A percentile compares a stretch with the other conserved stretches of the same genome.
phyloP scores from a whole-genome alignment of 768 basidiomycete genomes.

The Russula brevipes region DNA sequence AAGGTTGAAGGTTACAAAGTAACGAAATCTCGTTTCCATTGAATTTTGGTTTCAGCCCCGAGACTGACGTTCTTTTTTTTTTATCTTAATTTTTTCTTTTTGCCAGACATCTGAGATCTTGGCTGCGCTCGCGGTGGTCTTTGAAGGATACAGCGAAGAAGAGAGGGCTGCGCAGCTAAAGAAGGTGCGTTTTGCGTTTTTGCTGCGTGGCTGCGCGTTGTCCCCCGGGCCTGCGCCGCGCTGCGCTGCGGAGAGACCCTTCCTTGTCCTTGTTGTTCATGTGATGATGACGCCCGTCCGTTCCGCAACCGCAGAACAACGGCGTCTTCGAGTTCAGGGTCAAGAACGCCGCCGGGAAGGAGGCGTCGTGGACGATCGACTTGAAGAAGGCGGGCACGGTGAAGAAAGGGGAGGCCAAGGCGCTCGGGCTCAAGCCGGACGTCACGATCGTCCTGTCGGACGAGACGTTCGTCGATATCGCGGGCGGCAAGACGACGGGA shows the following conservation, averaged over 20 bases:
- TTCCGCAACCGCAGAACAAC: slow-evolving; percentile 46
- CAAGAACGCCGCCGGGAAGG: slow-evolving; percentile 65
- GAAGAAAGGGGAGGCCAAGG: slow-evolving; percentile 52
- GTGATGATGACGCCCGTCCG: not conserved
- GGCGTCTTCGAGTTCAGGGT: slow-evolving; percentile 85
- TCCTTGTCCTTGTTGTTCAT: too few relatives aligned
- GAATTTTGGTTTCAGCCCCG: too few relatives aligned
- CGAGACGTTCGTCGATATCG: slow-evolving; percentile 67
- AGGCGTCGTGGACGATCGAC: slow-evolving; percentile 87
- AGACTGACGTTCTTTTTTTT: not conserved
- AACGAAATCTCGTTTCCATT: too few relatives aligned
- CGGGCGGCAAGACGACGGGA: slow-evolving; percentile 76
- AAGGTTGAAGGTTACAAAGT: slow-evolving; percentile 25
- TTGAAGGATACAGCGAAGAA: slow-evolving; percentile 49
- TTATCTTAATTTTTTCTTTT: not conserved
- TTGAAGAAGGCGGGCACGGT: slow-evolving; percentile 78
- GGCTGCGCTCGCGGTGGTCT: slow-evolving; percentile 45
- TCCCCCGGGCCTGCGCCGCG: not conserved
- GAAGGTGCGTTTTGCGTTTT: slow-evolving; percentile 46
- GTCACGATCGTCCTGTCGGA: slow-evolving; percentile 77
- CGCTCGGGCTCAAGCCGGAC: slow-evolving; percentile 67
- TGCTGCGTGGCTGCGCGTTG: too few relatives aligned
- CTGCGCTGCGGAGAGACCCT: too few relatives aligned
- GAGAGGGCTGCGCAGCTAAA: slow-evolving; percentile 69
- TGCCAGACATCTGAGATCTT: slow-evolving; percentile 64